phyloP scores from a whole-genome alignment of 192 early-diverging fungal species.

The Coemansia sp. region DNA sequence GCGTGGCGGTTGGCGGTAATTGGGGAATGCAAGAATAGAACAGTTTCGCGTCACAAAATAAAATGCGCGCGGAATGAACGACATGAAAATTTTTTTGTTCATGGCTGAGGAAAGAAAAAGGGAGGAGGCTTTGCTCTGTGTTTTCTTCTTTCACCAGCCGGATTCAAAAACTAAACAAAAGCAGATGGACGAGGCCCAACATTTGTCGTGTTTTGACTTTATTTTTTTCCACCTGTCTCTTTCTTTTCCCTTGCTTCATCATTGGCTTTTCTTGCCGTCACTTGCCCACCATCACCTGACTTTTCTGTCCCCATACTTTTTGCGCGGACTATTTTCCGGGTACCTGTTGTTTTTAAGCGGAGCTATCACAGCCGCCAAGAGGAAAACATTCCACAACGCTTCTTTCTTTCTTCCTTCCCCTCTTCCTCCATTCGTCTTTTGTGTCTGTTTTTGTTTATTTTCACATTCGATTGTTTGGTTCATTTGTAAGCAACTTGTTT shows the following conservation, averaged over 20 bases:
- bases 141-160: too few species aligned
- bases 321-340: neutral
- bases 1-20: neutral
- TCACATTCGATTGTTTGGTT: neutral
- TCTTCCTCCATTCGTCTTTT: neutral
- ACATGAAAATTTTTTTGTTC: neutral
- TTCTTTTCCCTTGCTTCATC: too few species aligned
- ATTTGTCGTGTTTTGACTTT: neutral
- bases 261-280: neutral
- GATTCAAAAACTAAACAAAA: neutral
- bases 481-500: neutral
- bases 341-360: neutral
- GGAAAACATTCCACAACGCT: neutral
- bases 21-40: neutral
- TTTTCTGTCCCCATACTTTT: conserved; percentile 2
- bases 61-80: neutral
- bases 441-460: neutral
- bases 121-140: neutral
- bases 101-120: too few species aligned
- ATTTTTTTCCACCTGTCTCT: neutral
- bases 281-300: conserved; percentile 1
- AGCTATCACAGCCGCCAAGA: neutral
- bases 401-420: neutral
- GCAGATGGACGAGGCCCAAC: neutral
- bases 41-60: conserved; percentile 1